phyloP scores from a whole-genome alignment of 2,329 filamentous ascomycete genomes.

The Clathrospora elynae region DNA sequence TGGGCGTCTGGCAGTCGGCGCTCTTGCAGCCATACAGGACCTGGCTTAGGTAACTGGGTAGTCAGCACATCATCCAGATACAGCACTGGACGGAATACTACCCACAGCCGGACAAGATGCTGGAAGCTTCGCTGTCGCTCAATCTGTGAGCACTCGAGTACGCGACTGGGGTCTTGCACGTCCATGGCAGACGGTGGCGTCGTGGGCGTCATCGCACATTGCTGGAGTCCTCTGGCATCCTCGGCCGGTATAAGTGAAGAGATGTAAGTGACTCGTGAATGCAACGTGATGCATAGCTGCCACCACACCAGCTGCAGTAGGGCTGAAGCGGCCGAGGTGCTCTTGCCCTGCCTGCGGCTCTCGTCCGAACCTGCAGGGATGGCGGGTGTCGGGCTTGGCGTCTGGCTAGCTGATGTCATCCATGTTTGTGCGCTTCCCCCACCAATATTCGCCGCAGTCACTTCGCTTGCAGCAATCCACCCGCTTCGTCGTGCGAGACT shows the following conservation, averaged over 20 bases:
- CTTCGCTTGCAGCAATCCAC: conserved; percentile 8
- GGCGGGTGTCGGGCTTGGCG: conserved; percentile 17
- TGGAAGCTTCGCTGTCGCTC: conserved; percentile 40
- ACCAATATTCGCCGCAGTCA: conserved; percentile 21
- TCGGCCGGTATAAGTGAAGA: too few relatives aligned
- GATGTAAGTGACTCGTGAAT: background rate
- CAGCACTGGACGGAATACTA: conserved; percentile 15
- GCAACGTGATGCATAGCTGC: too few relatives aligned
- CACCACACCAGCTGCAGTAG: conserved; percentile 6
- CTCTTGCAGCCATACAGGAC: conserved; percentile 80
- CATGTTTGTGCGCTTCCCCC: conserved; percentile 8
- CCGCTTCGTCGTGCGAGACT: conserved; percentile 12
- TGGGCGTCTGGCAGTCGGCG: conserved; percentile 70
- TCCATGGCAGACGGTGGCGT: conserved; percentile 27
- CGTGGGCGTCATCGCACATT: background rate
- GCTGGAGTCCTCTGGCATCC: too few relatives aligned
- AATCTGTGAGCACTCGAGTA: conserved; percentile 38
- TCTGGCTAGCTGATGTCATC: conserved; percentile 19
- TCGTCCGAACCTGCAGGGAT: conserved; percentile 24
- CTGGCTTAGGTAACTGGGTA: conserved; percentile 74
- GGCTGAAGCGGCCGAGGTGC: conserved; percentile 20
- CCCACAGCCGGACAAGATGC: conserved; percentile 38
- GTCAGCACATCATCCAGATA: conserved; percentile 3
- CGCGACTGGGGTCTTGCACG: conserved; percentile 32
- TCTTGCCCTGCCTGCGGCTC: conserved; percentile 20